Conservation (phyloP, 1,284 basidiomycete species). For the Cryptococcus sp. region DNA sequence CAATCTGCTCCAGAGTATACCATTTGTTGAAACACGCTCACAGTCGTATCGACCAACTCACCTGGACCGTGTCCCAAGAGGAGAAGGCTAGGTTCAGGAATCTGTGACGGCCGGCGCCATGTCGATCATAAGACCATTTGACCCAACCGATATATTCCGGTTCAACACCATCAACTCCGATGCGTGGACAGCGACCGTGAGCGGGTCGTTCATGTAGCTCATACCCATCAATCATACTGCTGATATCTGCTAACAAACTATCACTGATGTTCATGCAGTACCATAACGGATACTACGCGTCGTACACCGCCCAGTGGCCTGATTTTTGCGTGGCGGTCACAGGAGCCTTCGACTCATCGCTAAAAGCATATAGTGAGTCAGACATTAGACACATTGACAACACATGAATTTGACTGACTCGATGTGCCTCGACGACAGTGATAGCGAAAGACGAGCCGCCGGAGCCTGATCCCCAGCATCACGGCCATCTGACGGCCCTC, state of each 20-base stretch:
- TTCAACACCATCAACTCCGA: slow-evolving; percentile 58
- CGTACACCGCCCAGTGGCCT: slow-evolving; percentile 49
- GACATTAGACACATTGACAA: slow-evolving; percentile 4
- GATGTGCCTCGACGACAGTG: slow-evolving; percentile 27
- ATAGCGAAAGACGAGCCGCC: slow-evolving; percentile 53
- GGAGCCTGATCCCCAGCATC: slow-evolving; percentile 48
- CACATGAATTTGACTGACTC: background rate
- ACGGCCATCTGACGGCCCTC: slow-evolving; percentile 53
- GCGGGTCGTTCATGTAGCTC: slow-evolving; percentile 10
- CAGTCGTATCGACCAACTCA: no score
- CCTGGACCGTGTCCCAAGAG: no score
- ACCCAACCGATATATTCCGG: slow-evolving; percentile 54
- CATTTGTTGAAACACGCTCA: no score
- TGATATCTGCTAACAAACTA: no score
- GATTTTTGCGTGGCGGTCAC: slow-evolving; percentile 40
- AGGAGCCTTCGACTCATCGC: slow-evolving; percentile 28
- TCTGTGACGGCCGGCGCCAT: slow-evolving; percentile 30
- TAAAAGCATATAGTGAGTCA: slow-evolving; percentile 46
- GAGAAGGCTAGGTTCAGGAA: no score
- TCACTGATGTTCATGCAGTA: slow-evolving; percentile 24
- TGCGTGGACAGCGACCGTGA: slow-evolving; percentile 58
- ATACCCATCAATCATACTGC: no score
- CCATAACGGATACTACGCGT: slow-evolving; percentile 48
- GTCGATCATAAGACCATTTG: slow-evolving; percentile 56
- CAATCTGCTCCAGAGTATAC: background rate